phyloP scores from a whole-genome alignment of 2,329 filamentous ascomycete species.

The Domatiomyces globalis region DNA sequence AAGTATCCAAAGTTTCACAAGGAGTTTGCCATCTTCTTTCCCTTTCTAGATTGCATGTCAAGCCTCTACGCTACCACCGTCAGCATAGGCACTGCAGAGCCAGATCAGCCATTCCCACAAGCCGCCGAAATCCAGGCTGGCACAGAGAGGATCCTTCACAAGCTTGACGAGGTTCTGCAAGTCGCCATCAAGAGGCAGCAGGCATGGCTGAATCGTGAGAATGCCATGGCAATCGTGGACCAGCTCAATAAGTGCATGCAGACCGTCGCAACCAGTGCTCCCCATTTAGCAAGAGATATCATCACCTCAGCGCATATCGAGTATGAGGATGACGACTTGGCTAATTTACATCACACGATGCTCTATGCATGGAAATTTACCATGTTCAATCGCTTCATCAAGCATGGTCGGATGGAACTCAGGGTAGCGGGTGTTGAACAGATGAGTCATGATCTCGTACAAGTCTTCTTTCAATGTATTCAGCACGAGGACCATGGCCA shows the following conservation, averaged over 20 bases:
- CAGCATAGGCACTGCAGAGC: not conserved
- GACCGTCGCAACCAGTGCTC: slow-evolving; percentile 20
- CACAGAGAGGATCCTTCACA: slow-evolving; percentile 1
- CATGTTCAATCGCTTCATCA: slow-evolving; percentile 56
- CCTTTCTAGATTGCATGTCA: not conserved
- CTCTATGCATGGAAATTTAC: slow-evolving; percentile 53
- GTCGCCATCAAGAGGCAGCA: slow-evolving; percentile 29
- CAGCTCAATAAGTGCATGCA: slow-evolving; percentile 22
- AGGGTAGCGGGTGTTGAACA: slow-evolving; percentile 63
- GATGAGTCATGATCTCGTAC: slow-evolving; percentile 58
- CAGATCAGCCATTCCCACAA: not conserved
- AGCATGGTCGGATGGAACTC: slow-evolving; percentile 79
- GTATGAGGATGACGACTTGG: slow-evolving; percentile 10
- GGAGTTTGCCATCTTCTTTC: not conserved
- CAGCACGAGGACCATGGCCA: slow-evolving; percentile 29
- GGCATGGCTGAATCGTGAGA: slow-evolving; percentile 29
- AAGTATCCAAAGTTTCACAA: not conserved
- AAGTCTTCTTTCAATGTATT: slow-evolving; percentile 36
- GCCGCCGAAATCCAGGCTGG: not conserved
- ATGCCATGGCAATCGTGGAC: slow-evolving; percentile 25
- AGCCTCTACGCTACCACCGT: not conserved
- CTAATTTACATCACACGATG: slow-evolving; percentile 24
- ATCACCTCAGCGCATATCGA: slow-evolving; percentile 19
- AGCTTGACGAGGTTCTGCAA: slow-evolving; percentile 22
- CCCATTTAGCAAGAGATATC: slow-evolving; percentile 25